These are phyloP conservation scores for Yamadazyma spencermartinsiae DNA, from an alignment of 1,139 yeast species.

Conservation along the genomic window DNA sequence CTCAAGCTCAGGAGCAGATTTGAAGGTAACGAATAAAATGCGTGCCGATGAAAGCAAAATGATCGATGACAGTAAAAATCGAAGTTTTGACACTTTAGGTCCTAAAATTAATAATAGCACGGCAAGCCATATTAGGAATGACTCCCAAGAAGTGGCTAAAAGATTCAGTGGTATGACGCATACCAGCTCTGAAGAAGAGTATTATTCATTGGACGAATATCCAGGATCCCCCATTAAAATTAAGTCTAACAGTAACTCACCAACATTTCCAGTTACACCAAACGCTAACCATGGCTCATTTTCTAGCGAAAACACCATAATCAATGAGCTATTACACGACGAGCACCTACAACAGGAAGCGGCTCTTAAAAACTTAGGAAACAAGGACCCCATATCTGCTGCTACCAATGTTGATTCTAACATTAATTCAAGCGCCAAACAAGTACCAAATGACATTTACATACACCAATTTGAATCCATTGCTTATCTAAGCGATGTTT, in stretches of 20 bases:
- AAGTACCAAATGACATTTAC: constrained; percentile 10
- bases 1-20: constrained; percentile 11
- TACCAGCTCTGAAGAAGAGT: constrained; percentile 30
- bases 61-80: neutral
- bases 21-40: neutral
- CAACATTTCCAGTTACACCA: constrained; percentile 1
- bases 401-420: constrained; percentile 2
- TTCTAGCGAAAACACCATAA: constrained; percentile 38
- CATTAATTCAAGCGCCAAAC: constrained; percentile 8
- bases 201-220: constrained; percentile 32
- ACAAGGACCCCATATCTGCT: neutral
- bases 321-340: constrained; percentile 19
- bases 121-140: neutral
- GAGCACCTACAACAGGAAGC: neutral
- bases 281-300: constrained; percentile 19
- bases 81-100: neutral
- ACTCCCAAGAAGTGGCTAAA: constrained; percentile 12
- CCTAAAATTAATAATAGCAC: neutral
- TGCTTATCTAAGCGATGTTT: constrained; percentile 34
- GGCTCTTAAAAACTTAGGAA: constrained; percentile 5
- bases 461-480: constrained; percentile 29
- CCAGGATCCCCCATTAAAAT: constrained; percentile 3
- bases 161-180: constrained; percentile 13
- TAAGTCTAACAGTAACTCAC: constrained; percentile 2
- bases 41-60: constrained; percentile 1